Evolutionary conservation across 805 yeast genomes (phyloP), one percentile per base, ranked within the genome.

Genomic region (Cephaloascus albidus): DNA sequence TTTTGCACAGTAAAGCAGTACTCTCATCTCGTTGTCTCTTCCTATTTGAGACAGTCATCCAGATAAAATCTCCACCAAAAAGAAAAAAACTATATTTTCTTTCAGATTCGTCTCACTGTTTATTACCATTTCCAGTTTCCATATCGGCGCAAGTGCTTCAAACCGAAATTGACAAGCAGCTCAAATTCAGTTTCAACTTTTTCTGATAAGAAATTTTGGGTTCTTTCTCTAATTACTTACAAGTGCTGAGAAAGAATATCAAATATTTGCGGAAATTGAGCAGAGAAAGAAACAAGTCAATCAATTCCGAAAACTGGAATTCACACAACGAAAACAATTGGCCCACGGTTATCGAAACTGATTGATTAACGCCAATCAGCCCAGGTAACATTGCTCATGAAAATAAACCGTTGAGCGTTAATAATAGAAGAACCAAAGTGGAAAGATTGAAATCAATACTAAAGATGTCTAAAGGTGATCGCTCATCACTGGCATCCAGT

Each of bases 111-210:
- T 19, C 39, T 17, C 43, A 46, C 31, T 38, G 41, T 1, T 17
- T 43, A 10, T 16, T 18, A 3, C 44, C 39, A n/a, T 43, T 44
- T 14, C 38, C 43, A 17, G 45, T 45, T 10, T 43, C 46, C 2
- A 46, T 43, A 28, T 43, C 43, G 37, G n/a, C 40, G 14, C 48
- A 45, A 38, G 36, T 41, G 17, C 4, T 45, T 4, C n/a, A 39
- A 6, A 42, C 48, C 3, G 38, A 43, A 23, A 26, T 46, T 17
- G 37, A 45, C 4, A 43, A 43, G 36, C 46, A 45, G 23, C 34
- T 31, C 23, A 43, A 40, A 12, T 46, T 43, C 20, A 45, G 43
- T 19, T n/a, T 37, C 3, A 36, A 40, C 43, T 43, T 43, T 30
- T 31, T 45, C 6, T 10, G 34, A 5, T 46, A 46, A 20, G 43